Percentiles rank a stretch among this genome's conserved stretches.
Conservation (phyloP, 2,329 filamentous ascomycete genomes). For the Microascus cirrosus region DNA sequence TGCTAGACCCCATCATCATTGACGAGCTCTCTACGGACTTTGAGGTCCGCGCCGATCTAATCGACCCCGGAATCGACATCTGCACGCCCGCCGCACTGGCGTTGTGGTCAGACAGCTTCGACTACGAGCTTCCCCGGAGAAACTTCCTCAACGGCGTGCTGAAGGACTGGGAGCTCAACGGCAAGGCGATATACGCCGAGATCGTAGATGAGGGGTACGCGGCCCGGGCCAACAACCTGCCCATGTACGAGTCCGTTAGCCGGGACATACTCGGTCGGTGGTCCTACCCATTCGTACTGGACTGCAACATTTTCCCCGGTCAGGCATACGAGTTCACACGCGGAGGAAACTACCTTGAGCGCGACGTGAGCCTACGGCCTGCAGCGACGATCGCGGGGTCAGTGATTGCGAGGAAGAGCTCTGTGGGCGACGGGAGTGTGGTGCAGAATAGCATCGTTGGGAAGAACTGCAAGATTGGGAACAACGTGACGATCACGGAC, state of each 20-base stretch:
- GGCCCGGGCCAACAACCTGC: constrained; percentile 73
- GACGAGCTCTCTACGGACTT: constrained; percentile 59
- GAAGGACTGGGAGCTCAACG: constrained; percentile 94
- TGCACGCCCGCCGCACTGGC: constrained; percentile 93
- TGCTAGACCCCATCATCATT: constrained; percentile 70
- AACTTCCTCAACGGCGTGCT: constrained; percentile 87
- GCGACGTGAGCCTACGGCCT: constrained; percentile 61
- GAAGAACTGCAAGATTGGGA: constrained; percentile 74
- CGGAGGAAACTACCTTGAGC: constrained; percentile 42
- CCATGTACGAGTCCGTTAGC: constrained; percentile 81
- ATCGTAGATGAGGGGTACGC: constrained; percentile 76
- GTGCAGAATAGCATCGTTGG: constrained; percentile 74
- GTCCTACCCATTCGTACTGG: constrained; percentile 81
- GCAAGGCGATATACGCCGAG: constrained; percentile 90
- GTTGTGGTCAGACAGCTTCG: constrained; percentile 94
- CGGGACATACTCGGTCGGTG: constrained; percentile 78
- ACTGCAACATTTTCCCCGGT: constrained; percentile 70
- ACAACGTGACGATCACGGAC: constrained; percentile 66
- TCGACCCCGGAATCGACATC: constrained; percentile 93
- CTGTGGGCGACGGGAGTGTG: constrained; percentile 58
- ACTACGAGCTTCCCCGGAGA: constrained; percentile 81
- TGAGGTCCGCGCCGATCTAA: constrained; percentile 74
- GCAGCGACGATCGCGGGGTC: constrained; percentile 61
- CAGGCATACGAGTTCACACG: constrained; percentile 60
- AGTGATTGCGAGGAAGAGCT: constrained; percentile 66